Evolutionary conservation across 106 monocot species (phyloP), one percentile per base, ranked within the genome.

Genomic region (Phalaenopsis aphrodite): DNA sequence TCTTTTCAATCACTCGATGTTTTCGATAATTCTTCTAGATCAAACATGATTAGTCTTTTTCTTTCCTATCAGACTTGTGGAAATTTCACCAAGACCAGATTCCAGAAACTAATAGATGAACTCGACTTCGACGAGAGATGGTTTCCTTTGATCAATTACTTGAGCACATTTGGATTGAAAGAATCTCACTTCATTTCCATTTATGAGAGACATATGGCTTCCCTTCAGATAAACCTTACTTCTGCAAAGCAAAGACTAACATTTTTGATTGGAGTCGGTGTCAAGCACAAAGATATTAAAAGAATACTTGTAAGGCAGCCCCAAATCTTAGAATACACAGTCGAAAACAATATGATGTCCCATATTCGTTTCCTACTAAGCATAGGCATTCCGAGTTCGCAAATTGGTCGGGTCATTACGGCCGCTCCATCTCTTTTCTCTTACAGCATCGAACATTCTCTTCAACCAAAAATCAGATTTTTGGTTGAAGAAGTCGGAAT

Each of bases 401-500:
- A 93, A 46, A 87, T 99, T 47, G 94, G 98, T 14, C 94, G 89
- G 68, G 87, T 99, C 69, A 88, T 99, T 77, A 79, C 90, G 57
- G 77, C 92, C 71, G 86, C 98, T 49, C 98, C 98, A 55, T 99
- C 98, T 49, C 75, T 99, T 19, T 94, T 99, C 66, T 94, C 98
- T 30, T 99, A 99, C 79, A 94, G 85, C 73, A 87, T 99, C 17
- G 94, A 94, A 68, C 87, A 87, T 68, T 99, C 98, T 65, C 77
- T 99, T n/a, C 91, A 91, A 66, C 98, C 98, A 30, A 93, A 88
- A 7, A 76, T 99, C n/a, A 83, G 88, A 67, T 99, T 94, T 81
- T 84, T 99, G 82, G 81, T 94, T 69, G 93, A 99, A 86, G 98
- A 99, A 83, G 93, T 99, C 58, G 98, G 98, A 57, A 88, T 94